Conservation (phyloP, 768 basidiomycete genomes). For the Psilocybe subaeruginosa region DNA sequence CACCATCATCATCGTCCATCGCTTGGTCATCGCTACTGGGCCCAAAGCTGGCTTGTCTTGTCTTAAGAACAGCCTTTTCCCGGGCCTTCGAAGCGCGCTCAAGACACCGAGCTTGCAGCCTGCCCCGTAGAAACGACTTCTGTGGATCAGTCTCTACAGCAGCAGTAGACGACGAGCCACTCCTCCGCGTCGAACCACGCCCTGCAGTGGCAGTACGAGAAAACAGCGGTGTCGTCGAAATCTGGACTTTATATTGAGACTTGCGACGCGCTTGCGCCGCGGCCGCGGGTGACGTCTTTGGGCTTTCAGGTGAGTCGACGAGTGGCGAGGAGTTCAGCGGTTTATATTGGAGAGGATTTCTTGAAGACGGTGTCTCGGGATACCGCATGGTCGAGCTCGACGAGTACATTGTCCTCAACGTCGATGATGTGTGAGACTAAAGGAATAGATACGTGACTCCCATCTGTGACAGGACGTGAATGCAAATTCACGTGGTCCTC, state of each 20-base stretch:
- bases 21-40: constrained; percentile 53
- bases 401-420: constrained; percentile 15
- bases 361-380: constrained; percentile 40
- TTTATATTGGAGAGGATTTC: constrained; percentile 31
- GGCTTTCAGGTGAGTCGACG: constrained; percentile 37
- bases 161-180: constrained; percentile 7
- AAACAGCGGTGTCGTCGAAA: constrained; percentile 26
- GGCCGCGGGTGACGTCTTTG: constrained; percentile 48
- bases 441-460: not conserved
- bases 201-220: constrained; percentile 5
- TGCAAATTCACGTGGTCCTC: not conserved
- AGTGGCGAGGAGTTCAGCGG: constrained; percentile 57
- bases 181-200: constrained; percentile 6
- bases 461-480: constrained; percentile 1
- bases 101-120: constrained; percentile 62
- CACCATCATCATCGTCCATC: constrained; percentile 53
- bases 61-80: constrained; percentile 46
- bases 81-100: constrained; percentile 63
- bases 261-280: constrained; percentile 52
- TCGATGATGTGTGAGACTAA: not conserved
- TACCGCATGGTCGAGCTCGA: constrained; percentile 25
- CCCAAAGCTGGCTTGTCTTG: constrained; percentile 30
- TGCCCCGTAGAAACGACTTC: constrained; percentile 58
- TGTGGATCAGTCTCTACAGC: constrained; percentile 39
- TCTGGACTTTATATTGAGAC: constrained; percentile 53